Evolutionary conservation across 2,329 filamentous ascomycete genomes (phyloP).

Genomic region (Neocucurbitaria cava): DNA sequence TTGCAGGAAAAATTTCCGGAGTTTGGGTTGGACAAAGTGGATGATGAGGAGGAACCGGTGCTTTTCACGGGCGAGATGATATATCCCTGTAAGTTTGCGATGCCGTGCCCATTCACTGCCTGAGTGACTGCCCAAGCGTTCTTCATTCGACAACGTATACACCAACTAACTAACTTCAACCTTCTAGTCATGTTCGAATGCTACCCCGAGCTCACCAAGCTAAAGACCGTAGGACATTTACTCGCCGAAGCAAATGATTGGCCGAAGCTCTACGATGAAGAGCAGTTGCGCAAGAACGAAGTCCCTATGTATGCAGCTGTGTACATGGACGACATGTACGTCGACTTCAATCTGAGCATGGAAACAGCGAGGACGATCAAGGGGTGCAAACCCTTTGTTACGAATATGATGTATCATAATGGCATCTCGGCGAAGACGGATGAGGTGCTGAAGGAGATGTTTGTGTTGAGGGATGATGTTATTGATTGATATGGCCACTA

Average conservation of each 20-base stretch:
- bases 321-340: constrained; percentile 91
- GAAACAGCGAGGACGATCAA: constrained; percentile 78
- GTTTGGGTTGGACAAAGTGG: constrained; percentile 52
- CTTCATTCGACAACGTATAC: no score
- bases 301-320: constrained; percentile 87
- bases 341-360: constrained; percentile 76
- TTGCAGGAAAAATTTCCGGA: constrained; percentile 60
- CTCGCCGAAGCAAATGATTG: constrained; percentile 74
- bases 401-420: constrained; percentile 87
- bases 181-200: constrained; percentile 74
- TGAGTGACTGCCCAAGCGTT: no score
- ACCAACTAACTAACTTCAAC: no score
- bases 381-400: constrained; percentile 80
- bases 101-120: no score
- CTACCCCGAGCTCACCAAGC: constrained; percentile 74
- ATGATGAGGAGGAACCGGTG: constrained; percentile 60
- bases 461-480: constrained; percentile 75
- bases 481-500: constrained; percentile 55
- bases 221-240: constrained; percentile 73
- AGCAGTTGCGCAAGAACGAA: constrained; percentile 75
- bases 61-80: constrained; percentile 95
- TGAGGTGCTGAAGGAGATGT: constrained; percentile 78
- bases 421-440: constrained; percentile 76
- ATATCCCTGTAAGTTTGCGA: constrained; percentile 68
- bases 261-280: constrained; percentile 77